These are phyloP conservation scores for Funneliformis mosseae DNA, from an alignment of 192 early-diverging fungal genomes.

Conservation along the genomic window DNA sequence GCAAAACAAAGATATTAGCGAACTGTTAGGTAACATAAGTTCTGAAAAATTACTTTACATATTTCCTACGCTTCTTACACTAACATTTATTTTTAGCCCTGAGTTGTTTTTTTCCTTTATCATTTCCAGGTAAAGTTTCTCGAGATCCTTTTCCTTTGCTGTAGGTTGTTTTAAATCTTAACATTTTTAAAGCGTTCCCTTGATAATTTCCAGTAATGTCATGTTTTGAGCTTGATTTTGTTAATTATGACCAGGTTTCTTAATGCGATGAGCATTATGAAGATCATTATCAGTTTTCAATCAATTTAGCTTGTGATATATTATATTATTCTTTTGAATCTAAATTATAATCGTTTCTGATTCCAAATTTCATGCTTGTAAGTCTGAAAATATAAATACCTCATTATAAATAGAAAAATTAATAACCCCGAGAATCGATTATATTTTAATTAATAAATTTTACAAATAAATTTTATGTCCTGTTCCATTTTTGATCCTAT, in stretches of 20 bases:
- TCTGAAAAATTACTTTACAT: conserved; percentile 18
- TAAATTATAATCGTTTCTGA: not conserved
- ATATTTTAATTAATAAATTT: too few species aligned
- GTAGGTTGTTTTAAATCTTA: conserved; percentile 45
- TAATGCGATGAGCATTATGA: not conserved
- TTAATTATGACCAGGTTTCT: not conserved
- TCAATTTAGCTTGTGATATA: not conserved
- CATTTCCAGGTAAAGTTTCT: conserved; percentile 39
- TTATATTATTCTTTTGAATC: not conserved
- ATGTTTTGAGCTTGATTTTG: not conserved
- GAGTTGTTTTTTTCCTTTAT: conserved; percentile 33
- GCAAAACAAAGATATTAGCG: conserved; percentile 5
- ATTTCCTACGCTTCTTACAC: conserved; percentile 15
- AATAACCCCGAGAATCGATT: too few species aligned
- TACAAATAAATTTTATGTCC: too few species aligned
- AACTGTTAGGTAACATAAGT: conserved; percentile 19
- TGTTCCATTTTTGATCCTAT: too few species aligned
- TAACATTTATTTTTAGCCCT: conserved; percentile 22
- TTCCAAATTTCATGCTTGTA: too few species aligned
- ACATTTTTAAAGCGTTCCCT: conserved; percentile 33
- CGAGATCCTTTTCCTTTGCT: conserved; percentile 51
- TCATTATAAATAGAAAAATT: too few species aligned
- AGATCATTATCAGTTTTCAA: not conserved
- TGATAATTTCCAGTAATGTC: not conserved
- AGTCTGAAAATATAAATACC: too few species aligned